Evolutionary conservation across 352 stramenopile species (phyloP), one percentile per base, ranked within the genome.

Genomic region (Phytophthora foliorum): DNA sequence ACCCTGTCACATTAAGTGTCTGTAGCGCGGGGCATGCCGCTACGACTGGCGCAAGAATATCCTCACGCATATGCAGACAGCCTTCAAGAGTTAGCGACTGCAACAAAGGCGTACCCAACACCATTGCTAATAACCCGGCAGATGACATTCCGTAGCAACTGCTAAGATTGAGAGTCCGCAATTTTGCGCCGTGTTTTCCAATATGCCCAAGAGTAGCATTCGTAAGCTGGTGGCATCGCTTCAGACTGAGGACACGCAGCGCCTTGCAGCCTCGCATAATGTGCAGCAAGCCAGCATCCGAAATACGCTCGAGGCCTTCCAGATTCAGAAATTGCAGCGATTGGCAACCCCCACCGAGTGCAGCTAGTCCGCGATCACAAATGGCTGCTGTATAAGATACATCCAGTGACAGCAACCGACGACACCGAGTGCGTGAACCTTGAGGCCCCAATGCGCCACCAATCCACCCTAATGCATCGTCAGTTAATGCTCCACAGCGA

Each of bases 301-400:
- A 78, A 22, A 94, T 83, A 14, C 69, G 72, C 21, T 89, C 77
- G 6, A 94, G 64, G 0, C 85, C 81, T 67, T 93, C 87, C 21
- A 94, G 44, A 67, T 91, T 94, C 45, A 94, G 34, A 52, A 94
- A 94, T 67, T 93, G 81, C 16, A 94, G 74, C 6, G 70, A 24
- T 34, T 55, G 63, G 58, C 87, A 94, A 6, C 83, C 82, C 7
- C 41, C 50, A 4, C 77, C 78, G 17, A 94, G 72, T 17, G 81
- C 69, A 25, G 68, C 66, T 34, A 93, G 69, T 4, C 84, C 87
- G 8, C 85, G 70, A 45, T 94, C 87, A 13, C 72, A 75, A 57
- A 94, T 80, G n/a, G 72, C 56, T 6, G 51, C 73, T 22, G 83
- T 89, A 54, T 86, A 88, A 21, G 85, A 88, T 4, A 95, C 42